Conservation (phyloP, 1,139 yeast genomes). For the Candida albicans region DNA sequence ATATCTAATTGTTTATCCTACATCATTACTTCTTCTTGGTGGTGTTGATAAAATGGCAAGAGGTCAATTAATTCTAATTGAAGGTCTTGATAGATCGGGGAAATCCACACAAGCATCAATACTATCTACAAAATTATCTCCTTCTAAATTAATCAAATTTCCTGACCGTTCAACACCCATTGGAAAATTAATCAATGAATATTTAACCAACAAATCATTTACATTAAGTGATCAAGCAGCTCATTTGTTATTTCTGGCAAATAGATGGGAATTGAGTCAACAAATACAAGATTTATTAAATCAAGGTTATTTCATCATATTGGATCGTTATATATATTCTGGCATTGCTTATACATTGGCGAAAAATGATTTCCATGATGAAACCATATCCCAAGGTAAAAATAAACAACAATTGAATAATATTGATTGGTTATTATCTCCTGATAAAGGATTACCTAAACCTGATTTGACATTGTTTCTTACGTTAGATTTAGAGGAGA, state of each 20-base stretch:
- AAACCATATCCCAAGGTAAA: constrained; percentile 9
- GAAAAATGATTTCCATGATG: constrained; percentile 36
- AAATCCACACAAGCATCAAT: constrained; percentile 81
- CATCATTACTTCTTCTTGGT: background rate
- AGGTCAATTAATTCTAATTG: constrained; percentile 78
- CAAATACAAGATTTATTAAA: constrained; percentile 47
- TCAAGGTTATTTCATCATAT: constrained; percentile 58
- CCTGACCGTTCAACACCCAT: constrained; percentile 85
- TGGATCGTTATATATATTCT: constrained; percentile 89
- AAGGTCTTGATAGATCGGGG: constrained; percentile 94
- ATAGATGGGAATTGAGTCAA: constrained; percentile 81
- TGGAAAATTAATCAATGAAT: constrained; percentile 75
- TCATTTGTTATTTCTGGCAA: constrained; percentile 88
- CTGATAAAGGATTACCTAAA: constrained; percentile 81
- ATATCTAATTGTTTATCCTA: too few relatives aligned
- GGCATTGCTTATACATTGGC: constrained; percentile 93
- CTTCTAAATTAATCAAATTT: constrained; percentile 62
- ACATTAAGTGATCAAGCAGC: constrained; percentile 70
- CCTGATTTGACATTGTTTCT: constrained; percentile 86
- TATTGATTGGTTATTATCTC: constrained; percentile 71
- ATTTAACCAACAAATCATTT: constrained; percentile 54
- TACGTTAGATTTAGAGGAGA: constrained; percentile 55
- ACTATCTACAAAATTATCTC: constrained; percentile 38
- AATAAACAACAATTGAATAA: constrained; percentile 47
- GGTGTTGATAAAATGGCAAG: constrained; percentile 29